Evolutionary conservation across 2,329 filamentous ascomycete species (phyloP), one percentile per base, ranked within the genome.

Genomic region (Cyclaneusma minus): DNA sequence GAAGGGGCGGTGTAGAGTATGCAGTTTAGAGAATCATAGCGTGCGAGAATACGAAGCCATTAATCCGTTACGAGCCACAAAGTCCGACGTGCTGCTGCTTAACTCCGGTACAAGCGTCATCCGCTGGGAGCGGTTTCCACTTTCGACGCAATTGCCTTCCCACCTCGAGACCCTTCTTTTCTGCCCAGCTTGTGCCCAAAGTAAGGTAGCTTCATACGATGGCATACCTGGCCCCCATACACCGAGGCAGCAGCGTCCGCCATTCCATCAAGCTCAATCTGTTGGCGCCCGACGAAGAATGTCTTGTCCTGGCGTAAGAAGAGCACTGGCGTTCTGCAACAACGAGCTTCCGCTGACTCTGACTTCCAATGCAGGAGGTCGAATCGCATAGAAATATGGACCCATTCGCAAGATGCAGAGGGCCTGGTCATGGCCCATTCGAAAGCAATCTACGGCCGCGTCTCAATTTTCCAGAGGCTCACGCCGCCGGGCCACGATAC

Each of bases 151-250:
- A n/a, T n/a, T n/a, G n/a, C n/a, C n/a, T n/a, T n/a, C n/a, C n/a
- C n/a, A n/a, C n/a, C n/a, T n/a, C n/a, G n/a, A n/a, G n/a, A n/a
- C n/a, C n/a, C n/a, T n/a, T n/a, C n/a, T n/a, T n/a, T n/a, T n/a
- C n/a, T n/a, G n/a, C n/a, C n/a, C n/a, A n/a, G n/a, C n/a, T n/a
- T n/a, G n/a, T n/a, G n/a, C 12, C 22, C 22, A 13, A 8, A 8
- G 22, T 12, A 7, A 13, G 22, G 7, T 8, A 13, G 13, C 7
- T 7, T 9, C 12, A 16, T 38, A 44, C 29, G 29, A 98, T 98
- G 89, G 80, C 89, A 27, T 98, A 95, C 51, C 62, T 98, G 44
- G 84, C 83, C 34, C 85, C 89, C 20, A 89, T 98, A 30, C 89
- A 98, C 52, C 68, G 75, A 42, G 79, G 89, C 13, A 94, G 82